phyloP scores from a whole-genome alignment of 129 eudicot species.

The Flaveria linearis region DNA sequence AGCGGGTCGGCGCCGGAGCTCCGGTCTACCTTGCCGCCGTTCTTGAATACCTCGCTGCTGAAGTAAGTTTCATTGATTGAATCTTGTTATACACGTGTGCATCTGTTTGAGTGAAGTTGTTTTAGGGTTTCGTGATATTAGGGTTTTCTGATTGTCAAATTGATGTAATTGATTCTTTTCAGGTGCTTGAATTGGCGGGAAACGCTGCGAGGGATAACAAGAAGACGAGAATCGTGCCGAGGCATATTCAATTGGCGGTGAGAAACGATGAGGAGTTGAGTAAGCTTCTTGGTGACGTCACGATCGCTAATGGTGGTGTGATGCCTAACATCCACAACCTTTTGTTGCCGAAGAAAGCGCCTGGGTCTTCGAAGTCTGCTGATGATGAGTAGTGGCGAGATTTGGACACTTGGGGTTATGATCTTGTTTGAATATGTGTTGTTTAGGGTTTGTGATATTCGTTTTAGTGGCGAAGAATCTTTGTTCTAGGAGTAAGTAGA shows the following conservation, averaged over 20 bases:
- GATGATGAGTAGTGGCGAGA: constrained; percentile 34
- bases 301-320: constrained; percentile 44
- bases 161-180: background rate
- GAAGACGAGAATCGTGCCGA: constrained; percentile 44
- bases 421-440: background rate
- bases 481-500: background rate
- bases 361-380: constrained; percentile 37
- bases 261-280: constrained; percentile 45
- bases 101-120: background rate
- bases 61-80: constrained; percentile 20
- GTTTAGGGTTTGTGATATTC: background rate
- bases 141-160: background rate
- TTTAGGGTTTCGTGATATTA: constrained; percentile 19
- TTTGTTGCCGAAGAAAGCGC: constrained; percentile 40
- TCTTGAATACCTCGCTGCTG: constrained; percentile 44
- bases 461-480: background rate
- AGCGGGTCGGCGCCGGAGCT: constrained; percentile 46
- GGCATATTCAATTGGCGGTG: constrained; percentile 46
- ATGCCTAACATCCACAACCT: constrained; percentile 47
- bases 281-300: constrained; percentile 48
- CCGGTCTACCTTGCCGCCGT: constrained; percentile 46
- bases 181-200: constrained; percentile 47
- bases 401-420: background rate
- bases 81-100: background rate
- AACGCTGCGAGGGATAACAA: constrained; percentile 45